A percentile compares a stretch with the other conserved stretches of the same genome.
phyloP scores from a whole-genome alignment of 805 yeast species.

The Wickerhamomyces mucosus region DNA sequence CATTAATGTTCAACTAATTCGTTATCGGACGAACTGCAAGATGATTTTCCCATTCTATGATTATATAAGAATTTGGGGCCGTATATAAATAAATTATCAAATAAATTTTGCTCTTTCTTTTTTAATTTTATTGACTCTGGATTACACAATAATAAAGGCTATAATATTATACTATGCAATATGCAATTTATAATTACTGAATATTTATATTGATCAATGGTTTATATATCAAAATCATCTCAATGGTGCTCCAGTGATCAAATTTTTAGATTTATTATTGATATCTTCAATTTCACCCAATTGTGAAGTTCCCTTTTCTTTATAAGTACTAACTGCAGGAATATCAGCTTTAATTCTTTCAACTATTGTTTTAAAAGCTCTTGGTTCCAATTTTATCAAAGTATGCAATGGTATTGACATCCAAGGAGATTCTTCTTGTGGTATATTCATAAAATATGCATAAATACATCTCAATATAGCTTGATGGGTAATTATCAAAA shows the following conservation, averaged over 20 bases:
- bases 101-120: too few species aligned
- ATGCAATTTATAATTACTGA: too few species aligned
- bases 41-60: too few species aligned
- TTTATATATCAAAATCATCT: not conserved
- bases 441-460: slow-evolving; percentile 97
- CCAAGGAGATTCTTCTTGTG: slow-evolving; percentile 97
- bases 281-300: slow-evolving; percentile 28
- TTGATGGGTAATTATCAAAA: slow-evolving; percentile 93
- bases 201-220: too few species aligned
- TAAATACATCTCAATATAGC: slow-evolving; percentile 94
- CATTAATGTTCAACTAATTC: too few species aligned
- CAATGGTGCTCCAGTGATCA: slow-evolving; percentile 20
- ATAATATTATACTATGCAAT: too few species aligned
- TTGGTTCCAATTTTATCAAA: slow-evolving; percentile 86
- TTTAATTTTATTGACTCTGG: too few species aligned
- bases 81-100: too few species aligned
- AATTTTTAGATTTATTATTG: slow-evolving; percentile 15
- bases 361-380: slow-evolving; percentile 84
- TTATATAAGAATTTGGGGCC: too few species aligned
- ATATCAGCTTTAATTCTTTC: slow-evolving; percentile 90
- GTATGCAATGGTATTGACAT: slow-evolving; percentile 98
- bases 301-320: slow-evolving; percentile 77
- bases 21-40: too few species aligned
- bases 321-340: slow-evolving; percentile 95
- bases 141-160: too few species aligned